Evolutionary conservation across 345 rosid species (phyloP).

Genomic region (Eucalyptus sp.): DNA sequence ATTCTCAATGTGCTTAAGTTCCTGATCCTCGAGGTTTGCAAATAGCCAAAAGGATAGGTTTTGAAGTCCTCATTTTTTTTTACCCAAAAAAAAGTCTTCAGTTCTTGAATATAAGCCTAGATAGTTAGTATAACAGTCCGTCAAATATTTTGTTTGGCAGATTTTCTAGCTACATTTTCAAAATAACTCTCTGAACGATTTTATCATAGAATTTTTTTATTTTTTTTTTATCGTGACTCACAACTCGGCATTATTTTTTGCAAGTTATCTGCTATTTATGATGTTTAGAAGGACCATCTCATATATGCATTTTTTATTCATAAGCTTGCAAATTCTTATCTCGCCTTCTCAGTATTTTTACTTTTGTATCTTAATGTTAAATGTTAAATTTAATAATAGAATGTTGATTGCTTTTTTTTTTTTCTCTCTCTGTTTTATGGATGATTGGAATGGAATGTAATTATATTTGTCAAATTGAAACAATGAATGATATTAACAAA

Average conservation of each 20-base stretch:
- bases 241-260: background rate
- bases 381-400: too few species aligned
- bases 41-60: background rate
- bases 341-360: too few species aligned
- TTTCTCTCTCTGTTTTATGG: too few species aligned
- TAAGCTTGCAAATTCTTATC: background rate
- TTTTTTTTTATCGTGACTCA: background rate
- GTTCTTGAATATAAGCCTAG: background rate
- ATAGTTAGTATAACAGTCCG: background rate
- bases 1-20: background rate
- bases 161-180: background rate
- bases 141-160: background rate
- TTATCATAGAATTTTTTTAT: background rate
- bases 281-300: background rate
- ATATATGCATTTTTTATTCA: background rate
- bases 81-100: background rate
- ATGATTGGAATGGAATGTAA: too few species aligned
- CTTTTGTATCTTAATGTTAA: too few species aligned
- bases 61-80: background rate
- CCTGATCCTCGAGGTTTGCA: background rate
- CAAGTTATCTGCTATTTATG: background rate
- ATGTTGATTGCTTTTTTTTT: too few species aligned
- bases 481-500: too few species aligned
- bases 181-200: background rate
- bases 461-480: too few species aligned